These are phyloP conservation scores for Pythium apleroticum DNA, from an alignment of 352 stramenopile species.

Conservation along the genomic window DNA sequence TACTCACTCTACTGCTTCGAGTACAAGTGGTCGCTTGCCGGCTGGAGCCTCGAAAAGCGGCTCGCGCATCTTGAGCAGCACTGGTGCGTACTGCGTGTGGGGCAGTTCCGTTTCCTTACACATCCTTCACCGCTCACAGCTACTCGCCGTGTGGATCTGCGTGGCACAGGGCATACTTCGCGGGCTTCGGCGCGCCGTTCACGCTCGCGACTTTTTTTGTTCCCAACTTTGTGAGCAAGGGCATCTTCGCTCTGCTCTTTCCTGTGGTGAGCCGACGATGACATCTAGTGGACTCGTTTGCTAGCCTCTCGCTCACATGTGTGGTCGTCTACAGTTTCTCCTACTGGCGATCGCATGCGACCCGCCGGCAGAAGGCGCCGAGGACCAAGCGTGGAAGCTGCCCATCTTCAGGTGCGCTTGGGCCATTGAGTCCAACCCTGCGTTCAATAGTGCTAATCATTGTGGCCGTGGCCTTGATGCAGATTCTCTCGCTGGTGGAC, in stretches of 20 bases:
- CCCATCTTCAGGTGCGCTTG: conserved; percentile 67
- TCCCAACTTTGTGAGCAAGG: conserved; percentile 89
- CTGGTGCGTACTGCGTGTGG: conserved; percentile 40
- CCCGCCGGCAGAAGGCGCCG: conserved; percentile 46
- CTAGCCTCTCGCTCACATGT: background rate
- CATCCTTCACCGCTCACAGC: too few species aligned
- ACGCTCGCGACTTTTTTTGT: conserved; percentile 89
- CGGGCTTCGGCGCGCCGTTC: conserved; percentile 84
- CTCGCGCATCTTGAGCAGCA: conserved; percentile 82
- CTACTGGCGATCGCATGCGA: conserved; percentile 81
- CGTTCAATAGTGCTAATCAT: background rate
- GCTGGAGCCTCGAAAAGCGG: conserved; percentile 82
- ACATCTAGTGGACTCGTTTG: background rate
- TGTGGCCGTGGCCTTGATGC: background rate
- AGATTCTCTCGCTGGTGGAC: conserved; percentile 85
- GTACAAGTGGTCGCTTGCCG: conserved; percentile 89
- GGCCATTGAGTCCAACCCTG: background rate
- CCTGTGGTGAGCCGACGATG: conserved; percentile 50
- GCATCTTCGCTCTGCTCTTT: conserved; percentile 87
- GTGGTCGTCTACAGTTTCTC: conserved; percentile 51
- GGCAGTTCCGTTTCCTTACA: background rate
- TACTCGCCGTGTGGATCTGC: background rate
- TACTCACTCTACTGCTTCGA: conserved; percentile 92
- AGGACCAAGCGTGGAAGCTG: conserved; percentile 50
- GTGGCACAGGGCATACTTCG: conserved; percentile 70